Percentiles rank a stretch among this genome's conserved stretches.
Evolutionary conservation across 768 basidiomycete genomes (phyloP).

Genomic region (Boletus subcaerulescens): DNA sequence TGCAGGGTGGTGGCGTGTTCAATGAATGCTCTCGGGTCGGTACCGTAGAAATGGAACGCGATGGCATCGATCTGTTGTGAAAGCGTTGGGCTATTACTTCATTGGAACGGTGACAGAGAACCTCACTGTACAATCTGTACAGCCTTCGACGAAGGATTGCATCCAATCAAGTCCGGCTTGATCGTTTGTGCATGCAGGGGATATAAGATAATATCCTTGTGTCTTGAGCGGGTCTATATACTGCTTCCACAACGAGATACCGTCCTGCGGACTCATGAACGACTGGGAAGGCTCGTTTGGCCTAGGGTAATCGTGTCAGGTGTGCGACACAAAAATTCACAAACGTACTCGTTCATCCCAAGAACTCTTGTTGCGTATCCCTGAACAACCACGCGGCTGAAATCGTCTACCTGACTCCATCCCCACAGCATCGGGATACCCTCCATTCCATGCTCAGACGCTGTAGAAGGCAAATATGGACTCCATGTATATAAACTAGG

Average conservation of each 20-base stretch:
- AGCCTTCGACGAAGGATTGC: constrained; percentile 50
- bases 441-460: constrained; percentile 46
- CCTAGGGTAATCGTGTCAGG: constrained; percentile 36
- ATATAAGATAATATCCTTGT: constrained; percentile 58
- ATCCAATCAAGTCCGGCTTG: constrained; percentile 68
- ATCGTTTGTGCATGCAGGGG: constrained; percentile 69
- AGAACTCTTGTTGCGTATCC: constrained; percentile 57
- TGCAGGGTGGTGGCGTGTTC: constrained; percentile 50
- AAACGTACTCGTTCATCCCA: constrained; percentile 76
- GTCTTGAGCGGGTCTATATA: constrained; percentile 60
- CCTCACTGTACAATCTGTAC: constrained; percentile 53
- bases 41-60: constrained; percentile 76
- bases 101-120: background rate
- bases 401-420: constrained; percentile 44
- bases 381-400: constrained; percentile 42
- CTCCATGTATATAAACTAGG: constrained; percentile 68
- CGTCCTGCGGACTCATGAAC: constrained; percentile 53
- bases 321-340: background rate
- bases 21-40: constrained; percentile 46
- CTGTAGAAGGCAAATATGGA: constrained; percentile 42
- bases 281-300: constrained; percentile 68
- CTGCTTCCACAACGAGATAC: constrained; percentile 57
- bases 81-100: background rate
- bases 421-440: constrained; percentile 78
- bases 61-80: constrained; percentile 51